Evolutionary conservation across 108 stramenopile genomes (phyloP).

Genomic region (Nitzschia inconspicua): DNA sequence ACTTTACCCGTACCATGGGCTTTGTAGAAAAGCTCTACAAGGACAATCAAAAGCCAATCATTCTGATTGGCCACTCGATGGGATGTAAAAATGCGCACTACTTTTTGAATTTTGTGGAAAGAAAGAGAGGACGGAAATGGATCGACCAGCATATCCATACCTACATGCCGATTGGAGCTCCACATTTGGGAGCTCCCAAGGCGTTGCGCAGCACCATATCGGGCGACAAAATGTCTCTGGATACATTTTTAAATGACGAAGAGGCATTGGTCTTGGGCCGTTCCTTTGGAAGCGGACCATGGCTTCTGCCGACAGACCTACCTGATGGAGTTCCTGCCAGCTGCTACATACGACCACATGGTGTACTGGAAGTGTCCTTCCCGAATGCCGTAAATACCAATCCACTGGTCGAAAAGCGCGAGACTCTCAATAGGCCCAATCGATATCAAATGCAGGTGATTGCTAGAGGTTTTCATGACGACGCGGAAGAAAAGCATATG

Average conservation of each 20-base stretch:
- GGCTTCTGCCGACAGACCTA: conserved; percentile 43
- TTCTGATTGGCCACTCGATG: conserved; percentile 35
- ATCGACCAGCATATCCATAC: conserved; percentile 49
- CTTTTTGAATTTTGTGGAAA: conserved; percentile 29
- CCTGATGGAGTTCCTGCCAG: conserved; percentile 17
- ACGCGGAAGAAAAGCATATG: background rate
- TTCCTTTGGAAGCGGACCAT: conserved; percentile 50
- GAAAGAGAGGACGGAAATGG: conserved; percentile 41
- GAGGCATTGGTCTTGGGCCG: conserved; percentile 46
- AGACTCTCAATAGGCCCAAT: conserved; percentile 2
- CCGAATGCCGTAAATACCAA: background rate
- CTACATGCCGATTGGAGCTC: conserved; percentile 60
- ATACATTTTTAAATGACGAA: conserved; percentile 47
- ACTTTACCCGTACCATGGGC: conserved; percentile 33
- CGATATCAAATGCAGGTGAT: conserved; percentile 6
- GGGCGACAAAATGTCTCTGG: conserved; percentile 64
- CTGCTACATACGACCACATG: conserved; percentile 13
- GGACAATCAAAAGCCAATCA: conserved; percentile 24
- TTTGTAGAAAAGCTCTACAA: conserved; percentile 30
- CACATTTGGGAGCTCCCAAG: conserved; percentile 58
- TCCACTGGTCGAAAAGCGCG: conserved; percentile 6
- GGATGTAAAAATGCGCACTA: conserved; percentile 36
- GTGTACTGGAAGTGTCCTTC: conserved; percentile 15
- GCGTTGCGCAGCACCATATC: conserved; percentile 36
- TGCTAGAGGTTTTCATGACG: background rate